A percentile compares a stretch with the other conserved stretches of the same genome.
These are phyloP conservation scores for Lonicera japonica DNA, from an alignment of 129 eudicot species.

Conservation along the genomic window DNA sequence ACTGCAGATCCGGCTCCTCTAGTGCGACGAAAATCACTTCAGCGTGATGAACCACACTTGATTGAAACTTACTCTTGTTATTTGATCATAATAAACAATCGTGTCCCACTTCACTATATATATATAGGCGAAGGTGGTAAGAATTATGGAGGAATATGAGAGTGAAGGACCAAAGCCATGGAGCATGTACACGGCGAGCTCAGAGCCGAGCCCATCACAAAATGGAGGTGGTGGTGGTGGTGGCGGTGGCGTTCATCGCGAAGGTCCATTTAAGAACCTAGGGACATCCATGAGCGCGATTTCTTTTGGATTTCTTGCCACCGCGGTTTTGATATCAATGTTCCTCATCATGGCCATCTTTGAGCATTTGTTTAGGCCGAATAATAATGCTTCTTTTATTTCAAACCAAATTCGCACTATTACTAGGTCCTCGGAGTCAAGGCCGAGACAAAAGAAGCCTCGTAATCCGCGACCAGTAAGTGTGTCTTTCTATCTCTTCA, in stretches of 20 bases:
- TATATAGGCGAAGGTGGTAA: not conserved
- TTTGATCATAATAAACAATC: no score
- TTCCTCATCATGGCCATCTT: conserved; percentile 83
- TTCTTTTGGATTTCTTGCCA: conserved; percentile 79
- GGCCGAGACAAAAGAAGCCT: conserved; percentile 36
- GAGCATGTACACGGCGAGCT: conserved; percentile 42
- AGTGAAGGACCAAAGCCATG: conserved; percentile 66
- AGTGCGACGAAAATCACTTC: no score
- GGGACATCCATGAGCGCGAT: conserved; percentile 86
- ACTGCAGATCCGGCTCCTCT: no score
- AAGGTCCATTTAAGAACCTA: conserved; percentile 62
- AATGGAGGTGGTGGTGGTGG: conserved; percentile 23
- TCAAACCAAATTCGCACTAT: conserved; percentile 32
- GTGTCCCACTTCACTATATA: not conserved
- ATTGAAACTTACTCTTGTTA: not conserved
- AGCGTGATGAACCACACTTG: no score
- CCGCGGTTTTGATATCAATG: conserved; percentile 78
- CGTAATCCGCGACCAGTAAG: conserved; percentile 23
- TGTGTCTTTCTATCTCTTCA: not conserved
- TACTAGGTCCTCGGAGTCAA: conserved; percentile 30
- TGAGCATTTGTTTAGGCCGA: conserved; percentile 70
- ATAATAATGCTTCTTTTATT: conserved; percentile 37
- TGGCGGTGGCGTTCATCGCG: no score
- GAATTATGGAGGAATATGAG: conserved; percentile 41
- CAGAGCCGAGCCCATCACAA: conserved; percentile 48